Conservation (phyloP, 2,329 filamentous ascomycete species). For the Allantophomopsis cytisporea region DNA sequence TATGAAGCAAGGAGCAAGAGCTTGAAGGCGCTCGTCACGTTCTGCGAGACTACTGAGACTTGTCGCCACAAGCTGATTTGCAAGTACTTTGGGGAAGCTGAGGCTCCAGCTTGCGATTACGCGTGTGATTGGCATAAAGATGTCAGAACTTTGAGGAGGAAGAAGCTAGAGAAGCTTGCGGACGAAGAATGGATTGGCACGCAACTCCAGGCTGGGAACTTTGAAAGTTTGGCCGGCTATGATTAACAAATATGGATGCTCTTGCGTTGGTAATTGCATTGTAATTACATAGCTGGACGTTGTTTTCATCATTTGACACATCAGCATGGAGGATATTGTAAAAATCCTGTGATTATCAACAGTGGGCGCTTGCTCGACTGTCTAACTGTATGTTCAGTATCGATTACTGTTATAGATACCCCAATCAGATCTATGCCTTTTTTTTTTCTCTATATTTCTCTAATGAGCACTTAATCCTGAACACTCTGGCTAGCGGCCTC, state of each 20-base stretch:
- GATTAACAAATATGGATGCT: conserved; percentile 15
- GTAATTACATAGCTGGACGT: no score
- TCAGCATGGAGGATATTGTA: no score
- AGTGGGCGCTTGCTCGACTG: no score
- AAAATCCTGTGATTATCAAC: no score
- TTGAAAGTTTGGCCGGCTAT: conserved; percentile 32
- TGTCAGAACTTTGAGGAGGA: conserved; percentile 35
- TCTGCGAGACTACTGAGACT: conserved; percentile 62
- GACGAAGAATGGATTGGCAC: conserved; percentile 51
- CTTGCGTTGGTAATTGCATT: no score
- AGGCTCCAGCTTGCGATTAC: conserved; percentile 49
- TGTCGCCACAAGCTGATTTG: conserved; percentile 70
- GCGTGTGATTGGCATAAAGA: conserved; percentile 75
- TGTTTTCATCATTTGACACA: no score
- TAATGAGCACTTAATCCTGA: background rate
- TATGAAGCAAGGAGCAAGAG: conserved; percentile 44
- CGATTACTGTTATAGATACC: no score
- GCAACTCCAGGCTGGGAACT: conserved; percentile 43
- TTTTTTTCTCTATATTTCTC: no score
- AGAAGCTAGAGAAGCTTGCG: conserved; percentile 40
- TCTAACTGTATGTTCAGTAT: no score
- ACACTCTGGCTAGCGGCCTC: background rate
- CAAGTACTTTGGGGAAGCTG: conserved; percentile 61
- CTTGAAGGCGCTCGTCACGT: conserved; percentile 55
- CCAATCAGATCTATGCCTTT: no score